Base-by-base conservation (phyloP, 2,329 filamentous ascomycete species). In the Ophiostoma sp. region DNA sequence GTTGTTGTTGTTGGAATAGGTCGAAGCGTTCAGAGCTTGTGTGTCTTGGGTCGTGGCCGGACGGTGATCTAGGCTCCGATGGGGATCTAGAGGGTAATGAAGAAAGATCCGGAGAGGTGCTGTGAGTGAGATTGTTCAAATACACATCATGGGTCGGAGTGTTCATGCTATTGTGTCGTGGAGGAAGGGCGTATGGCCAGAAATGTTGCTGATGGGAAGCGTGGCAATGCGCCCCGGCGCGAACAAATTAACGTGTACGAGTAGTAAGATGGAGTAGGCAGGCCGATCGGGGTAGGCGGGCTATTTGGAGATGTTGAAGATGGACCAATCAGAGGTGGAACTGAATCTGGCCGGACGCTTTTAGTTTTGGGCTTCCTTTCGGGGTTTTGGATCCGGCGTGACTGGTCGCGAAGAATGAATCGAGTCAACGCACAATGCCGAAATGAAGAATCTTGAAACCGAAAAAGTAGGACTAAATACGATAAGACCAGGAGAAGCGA, bases 61-160 rank as follows among this genome's bases (percentile, higher is more conserved):
- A 83, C 60, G 83, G 78, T 81, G 80, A 70, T 79, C 16, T 12
- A n/a, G 16, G 27, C 75, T 84, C 82, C 42, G 83, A 83, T 60
- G 83, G 78, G 81, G 80, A 70, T 79, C 6, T 12, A n/a, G 16
- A 63, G 81, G 83, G 83, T 18, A 82, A 81, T 62, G 83, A 84
- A 7, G 83, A 85, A 64, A 85, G 79, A 66, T 82, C 27, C 27
- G 27, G 80, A 45, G 82, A 80, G 70, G 81, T 83, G 75, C 79
- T 82, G 75, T 80, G 38, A 7, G 38, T 41, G 40, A 42, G 4
- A 40, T 63, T 72, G 12, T 60, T 38, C 75, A 79, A 78, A 60
- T 74, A 76, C 71, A 74, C 74, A 72, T 77, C 75, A 69, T 72
- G 69, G 36, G 58, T 52, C 44, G 60, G n/a, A 5, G 67, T 66